Evolutionary conservation across 2,329 filamentous ascomycete genomes (phyloP).

Genomic region (Cladosporium sphaerospermum): DNA sequence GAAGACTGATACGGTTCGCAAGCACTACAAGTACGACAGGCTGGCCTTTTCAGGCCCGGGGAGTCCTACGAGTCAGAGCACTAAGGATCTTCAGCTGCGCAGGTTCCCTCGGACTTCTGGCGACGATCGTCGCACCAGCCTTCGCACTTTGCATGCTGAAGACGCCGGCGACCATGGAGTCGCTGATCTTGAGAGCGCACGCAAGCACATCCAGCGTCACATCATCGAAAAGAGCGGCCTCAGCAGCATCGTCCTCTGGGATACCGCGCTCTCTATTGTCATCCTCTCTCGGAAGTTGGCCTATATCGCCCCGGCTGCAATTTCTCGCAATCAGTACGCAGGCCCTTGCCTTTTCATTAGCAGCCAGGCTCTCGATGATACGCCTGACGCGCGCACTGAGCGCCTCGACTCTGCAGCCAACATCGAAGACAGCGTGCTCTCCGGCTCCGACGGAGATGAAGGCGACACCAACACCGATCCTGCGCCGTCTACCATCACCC

Average conservation of each 20-base stretch:
- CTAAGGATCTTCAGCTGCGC: slow-evolving; percentile 10
- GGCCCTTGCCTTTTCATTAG: slow-evolving; percentile 13
- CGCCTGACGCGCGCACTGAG: neutral
- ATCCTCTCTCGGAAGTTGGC: slow-evolving; percentile 26
- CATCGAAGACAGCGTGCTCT: neutral
- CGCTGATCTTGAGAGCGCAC: slow-evolving; percentile 30
- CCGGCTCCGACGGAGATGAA: neutral
- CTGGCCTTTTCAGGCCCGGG: neutral
- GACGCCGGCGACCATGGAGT: slow-evolving; percentile 24
- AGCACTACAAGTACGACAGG: slow-evolving; percentile 17
- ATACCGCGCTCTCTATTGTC: slow-evolving; percentile 29
- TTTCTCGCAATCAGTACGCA: slow-evolving; percentile 11
- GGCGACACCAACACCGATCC: neutral
- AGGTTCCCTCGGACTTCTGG: slow-evolving; percentile 14
- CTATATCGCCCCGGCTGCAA: slow-evolving; percentile 18
- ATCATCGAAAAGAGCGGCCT: slow-evolving; percentile 30
- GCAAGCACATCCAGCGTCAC: slow-evolving; percentile 37
- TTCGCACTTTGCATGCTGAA: slow-evolving; percentile 21
- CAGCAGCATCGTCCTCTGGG: slow-evolving; percentile 34
- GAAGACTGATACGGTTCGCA: slow-evolving; percentile 26
- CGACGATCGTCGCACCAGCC: slow-evolving; percentile 17
- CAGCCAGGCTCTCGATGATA: neutral
- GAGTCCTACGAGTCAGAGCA: neutral
- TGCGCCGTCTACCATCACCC: slow-evolving; percentile 3
- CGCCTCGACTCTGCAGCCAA: neutral